Percentiles rank a stretch among this genome's conserved stretches.
Conservation (phyloP, 345 rosid species). For the Nephelium lappaceum region DNA sequence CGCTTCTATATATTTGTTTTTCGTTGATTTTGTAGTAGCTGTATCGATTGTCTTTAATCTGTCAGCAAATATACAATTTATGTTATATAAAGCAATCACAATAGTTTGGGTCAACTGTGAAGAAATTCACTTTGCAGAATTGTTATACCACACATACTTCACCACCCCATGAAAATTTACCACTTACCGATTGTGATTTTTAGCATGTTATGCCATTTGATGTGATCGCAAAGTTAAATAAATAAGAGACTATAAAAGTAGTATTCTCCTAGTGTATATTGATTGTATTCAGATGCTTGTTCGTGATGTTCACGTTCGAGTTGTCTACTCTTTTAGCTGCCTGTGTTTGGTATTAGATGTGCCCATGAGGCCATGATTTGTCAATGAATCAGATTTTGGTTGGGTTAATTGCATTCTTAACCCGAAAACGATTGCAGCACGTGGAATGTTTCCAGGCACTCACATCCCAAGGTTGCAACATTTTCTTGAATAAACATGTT, state of each 20-base stretch:
- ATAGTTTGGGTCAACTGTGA: conserved; percentile 14
- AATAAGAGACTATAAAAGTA: neutral
- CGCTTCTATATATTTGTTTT: conserved; percentile 25
- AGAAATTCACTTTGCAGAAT: neutral
- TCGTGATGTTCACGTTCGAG: neutral
- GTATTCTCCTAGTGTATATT: neutral
- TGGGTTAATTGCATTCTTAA: neutral
- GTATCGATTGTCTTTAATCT: conserved; percentile 20
- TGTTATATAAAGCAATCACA: conserved; percentile 22
- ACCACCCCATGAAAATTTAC: neutral
- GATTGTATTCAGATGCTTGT: neutral
- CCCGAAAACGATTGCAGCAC: neutral
- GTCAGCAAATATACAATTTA: conserved; percentile 17
- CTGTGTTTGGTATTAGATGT: neutral
- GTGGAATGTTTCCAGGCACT: neutral
- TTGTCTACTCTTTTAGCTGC: neutral
- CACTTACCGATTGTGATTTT: neutral
- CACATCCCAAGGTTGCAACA: neutral
- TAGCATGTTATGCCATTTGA: neutral
- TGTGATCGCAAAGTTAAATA: neutral
- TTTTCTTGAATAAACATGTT: neutral
- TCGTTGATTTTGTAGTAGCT: conserved; percentile 30
- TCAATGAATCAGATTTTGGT: neutral
- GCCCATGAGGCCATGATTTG: too few relatives aligned
- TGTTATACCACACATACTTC: neutral